A percentile compares a stretch with the other conserved stretches of the same genome.
Evolutionary conservation across 495 filamentous ascomycete genomes (phyloP).

Genomic region (Neurospora pannonica): DNA sequence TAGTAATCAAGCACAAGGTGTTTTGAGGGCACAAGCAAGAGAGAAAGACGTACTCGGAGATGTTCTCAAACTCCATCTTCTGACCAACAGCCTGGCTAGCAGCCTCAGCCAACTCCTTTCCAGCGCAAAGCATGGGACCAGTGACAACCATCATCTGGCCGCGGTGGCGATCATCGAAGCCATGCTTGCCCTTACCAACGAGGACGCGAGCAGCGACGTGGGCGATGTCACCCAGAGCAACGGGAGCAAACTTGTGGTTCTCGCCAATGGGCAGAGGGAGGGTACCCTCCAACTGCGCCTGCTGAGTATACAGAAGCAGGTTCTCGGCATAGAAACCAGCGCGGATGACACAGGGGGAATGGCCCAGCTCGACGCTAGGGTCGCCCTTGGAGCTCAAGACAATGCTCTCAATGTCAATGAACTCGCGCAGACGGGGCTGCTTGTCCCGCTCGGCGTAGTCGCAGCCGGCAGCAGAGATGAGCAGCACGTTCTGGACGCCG

Average conservation of each 20-base stretch:
- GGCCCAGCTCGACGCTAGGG: slow-evolving; percentile 25
- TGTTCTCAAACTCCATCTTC: slow-evolving; percentile 44
- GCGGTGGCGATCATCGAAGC: slow-evolving; percentile 45
- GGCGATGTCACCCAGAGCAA: slow-evolving; percentile 42
- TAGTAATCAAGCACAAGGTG: not conserved
- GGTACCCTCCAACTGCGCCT: slow-evolving; percentile 34
- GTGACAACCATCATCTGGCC: slow-evolving; percentile 48
- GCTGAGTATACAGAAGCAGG: slow-evolving; percentile 39
- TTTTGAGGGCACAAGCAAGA: not conserved
- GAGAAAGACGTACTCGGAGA: slow-evolving; percentile 32
- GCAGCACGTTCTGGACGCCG: slow-evolving; percentile 38
- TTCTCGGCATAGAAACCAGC: slow-evolving; percentile 52
- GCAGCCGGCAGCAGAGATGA: slow-evolving; percentile 45
- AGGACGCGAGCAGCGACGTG: slow-evolving; percentile 44
- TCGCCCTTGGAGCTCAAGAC: slow-evolving; percentile 41
- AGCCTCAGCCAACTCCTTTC: slow-evolving; percentile 41
- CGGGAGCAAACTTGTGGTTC: slow-evolving; percentile 44
- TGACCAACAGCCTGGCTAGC: slow-evolving; percentile 40
- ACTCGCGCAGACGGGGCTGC: slow-evolving; percentile 45
- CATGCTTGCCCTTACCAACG: slow-evolving; percentile 42
- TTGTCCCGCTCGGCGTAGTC: slow-evolving; percentile 42
- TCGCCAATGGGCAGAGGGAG: slow-evolving; percentile 43
- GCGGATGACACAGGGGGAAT: slow-evolving; percentile 42
- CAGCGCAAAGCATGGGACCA: slow-evolving; percentile 44
- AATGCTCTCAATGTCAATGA: slow-evolving; percentile 42